Evolutionary conservation across 2,329 filamentous ascomycete genomes (phyloP).

Genomic region (Cladosporium velox): DNA sequence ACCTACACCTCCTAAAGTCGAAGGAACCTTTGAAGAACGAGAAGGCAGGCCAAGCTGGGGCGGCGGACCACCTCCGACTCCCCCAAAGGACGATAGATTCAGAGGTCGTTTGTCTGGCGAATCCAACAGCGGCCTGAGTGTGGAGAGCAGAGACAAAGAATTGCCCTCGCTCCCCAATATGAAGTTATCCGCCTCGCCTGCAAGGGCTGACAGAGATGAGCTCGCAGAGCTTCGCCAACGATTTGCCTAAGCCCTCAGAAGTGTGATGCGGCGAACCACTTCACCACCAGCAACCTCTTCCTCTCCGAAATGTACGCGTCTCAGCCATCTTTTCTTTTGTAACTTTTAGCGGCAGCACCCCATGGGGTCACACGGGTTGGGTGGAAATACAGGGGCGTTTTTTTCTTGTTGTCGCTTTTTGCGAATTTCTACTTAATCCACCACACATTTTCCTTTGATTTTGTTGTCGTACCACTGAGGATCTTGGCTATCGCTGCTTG

Average conservation of each 20-base stretch:
- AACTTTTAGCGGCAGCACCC: slow-evolving; percentile 1
- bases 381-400: slow-evolving; percentile 18
- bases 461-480: background rate
- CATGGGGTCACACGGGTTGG: slow-evolving; percentile 2
- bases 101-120: slow-evolving; percentile 2
- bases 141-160: slow-evolving; percentile 30
- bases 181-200: slow-evolving; percentile 29
- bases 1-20: slow-evolving; percentile 37
- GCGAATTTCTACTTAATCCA: background rate
- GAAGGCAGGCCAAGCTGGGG: slow-evolving; percentile 27
- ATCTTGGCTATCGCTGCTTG: slow-evolving; percentile 1
- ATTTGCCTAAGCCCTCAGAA: background rate
- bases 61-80: slow-evolving; percentile 46
- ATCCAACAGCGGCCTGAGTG: slow-evolving; percentile 24
- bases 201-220: slow-evolving; percentile 26
- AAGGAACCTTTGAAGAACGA: slow-evolving; percentile 29
- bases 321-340: slow-evolving; percentile 18
- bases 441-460: background rate
- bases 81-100: slow-evolving; percentile 43
- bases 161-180: slow-evolving; percentile 31
- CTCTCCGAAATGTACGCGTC: slow-evolving; percentile 1
- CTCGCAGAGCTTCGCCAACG: slow-evolving; percentile 22
- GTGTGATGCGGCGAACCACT: background rate
- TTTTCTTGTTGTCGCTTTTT: slow-evolving; percentile 5
- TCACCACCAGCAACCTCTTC: background rate